These are phyloP conservation scores for Somion occarium DNA, from an alignment of 1,284 basidiomycete genomes.

Conservation along the genomic window DNA sequence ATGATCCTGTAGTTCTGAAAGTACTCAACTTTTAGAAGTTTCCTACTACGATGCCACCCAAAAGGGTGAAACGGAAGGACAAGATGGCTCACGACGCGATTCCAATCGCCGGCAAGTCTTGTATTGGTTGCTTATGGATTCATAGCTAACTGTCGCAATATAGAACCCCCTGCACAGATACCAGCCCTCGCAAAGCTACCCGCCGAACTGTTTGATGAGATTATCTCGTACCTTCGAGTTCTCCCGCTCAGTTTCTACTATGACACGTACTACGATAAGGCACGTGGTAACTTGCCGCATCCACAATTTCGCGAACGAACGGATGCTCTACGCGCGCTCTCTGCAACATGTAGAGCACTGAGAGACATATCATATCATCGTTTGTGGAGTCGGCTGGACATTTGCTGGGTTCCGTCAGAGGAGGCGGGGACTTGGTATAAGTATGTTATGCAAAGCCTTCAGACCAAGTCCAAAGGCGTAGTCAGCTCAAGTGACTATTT, in stretches of 20 bases:
- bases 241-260: conserved; percentile 1
- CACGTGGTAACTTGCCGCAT: not conserved
- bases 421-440: not conserved
- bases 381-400: conserved; percentile 7
- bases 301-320: conserved; percentile 1
- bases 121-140: not conserved
- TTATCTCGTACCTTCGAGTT: conserved; percentile 1
- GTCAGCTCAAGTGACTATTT: not conserved
- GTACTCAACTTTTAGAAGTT: too few species aligned
- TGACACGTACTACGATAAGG: not conserved
- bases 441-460: conserved; percentile 6
- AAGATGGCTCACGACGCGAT: not conserved
- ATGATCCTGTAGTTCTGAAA: too few species aligned
- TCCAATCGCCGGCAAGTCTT: not conserved
- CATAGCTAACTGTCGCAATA: too few species aligned
- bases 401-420: conserved; percentile 1
- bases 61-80: not conserved
- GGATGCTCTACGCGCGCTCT: conserved; percentile 5
- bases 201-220: conserved; percentile 7
- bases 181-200: conserved; percentile 1
- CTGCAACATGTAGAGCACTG: conserved; percentile 5
- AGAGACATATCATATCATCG: conserved; percentile 1
- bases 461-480: conserved; percentile 6
- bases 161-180: not conserved
- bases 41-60: not conserved